A percentile compares a stretch with the other conserved stretches of the same genome.
Evolutionary conservation across 2,329 filamentous ascomycete genomes (phyloP).

Genomic region (Lasiodiplodia hormozganensis): DNA sequence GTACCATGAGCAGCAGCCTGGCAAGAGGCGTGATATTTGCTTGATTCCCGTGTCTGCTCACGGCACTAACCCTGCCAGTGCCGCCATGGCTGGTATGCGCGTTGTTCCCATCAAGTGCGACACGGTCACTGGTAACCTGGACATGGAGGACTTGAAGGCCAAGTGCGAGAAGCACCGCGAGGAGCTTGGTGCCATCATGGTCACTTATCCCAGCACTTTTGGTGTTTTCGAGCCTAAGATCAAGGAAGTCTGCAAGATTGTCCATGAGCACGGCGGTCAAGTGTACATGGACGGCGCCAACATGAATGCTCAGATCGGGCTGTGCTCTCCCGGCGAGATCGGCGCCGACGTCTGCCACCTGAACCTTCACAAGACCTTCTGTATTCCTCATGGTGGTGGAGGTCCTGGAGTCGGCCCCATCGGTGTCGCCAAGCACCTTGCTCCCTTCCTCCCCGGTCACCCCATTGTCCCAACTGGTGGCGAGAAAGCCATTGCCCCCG

Average conservation of each 20-base stretch:
- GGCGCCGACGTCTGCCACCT: conserved; percentile 96
- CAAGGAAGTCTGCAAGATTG: conserved; percentile 82
- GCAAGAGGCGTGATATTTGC: conserved; percentile 84
- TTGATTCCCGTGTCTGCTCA: conserved; percentile 94
- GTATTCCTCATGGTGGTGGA: conserved; percentile 94
- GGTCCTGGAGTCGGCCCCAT: conserved; percentile 94
- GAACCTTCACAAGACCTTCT: conserved; percentile 99
- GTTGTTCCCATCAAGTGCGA: conserved; percentile 94
- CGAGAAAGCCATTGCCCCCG: conserved; percentile 67
- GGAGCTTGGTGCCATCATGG: conserved; percentile 90
- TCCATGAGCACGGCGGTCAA: conserved; percentile 87
- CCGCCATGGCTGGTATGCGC: conserved; percentile 94
- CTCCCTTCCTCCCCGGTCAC: conserved; percentile 77
- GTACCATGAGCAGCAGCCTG: conserved; percentile 73
- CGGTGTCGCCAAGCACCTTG: conserved; percentile 83
- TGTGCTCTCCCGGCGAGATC: conserved; percentile 93
- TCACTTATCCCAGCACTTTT: conserved; percentile 94
- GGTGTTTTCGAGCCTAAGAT: conserved; percentile 93
- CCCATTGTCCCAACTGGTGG: conserved; percentile 65
- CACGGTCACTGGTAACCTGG: conserved; percentile 83
- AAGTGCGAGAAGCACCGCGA: conserved; percentile 90
- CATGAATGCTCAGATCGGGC: conserved; percentile 97
- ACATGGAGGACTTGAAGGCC: conserved; percentile 81
- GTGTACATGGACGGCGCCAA: conserved; percentile 99
- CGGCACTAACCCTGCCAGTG: conserved; percentile 93